Percentiles rank a stretch among this genome's conserved stretches.
Evolutionary conservation across 345 rosid species (phyloP).

Genomic region (Cardamine chenopodiifolia): DNA sequence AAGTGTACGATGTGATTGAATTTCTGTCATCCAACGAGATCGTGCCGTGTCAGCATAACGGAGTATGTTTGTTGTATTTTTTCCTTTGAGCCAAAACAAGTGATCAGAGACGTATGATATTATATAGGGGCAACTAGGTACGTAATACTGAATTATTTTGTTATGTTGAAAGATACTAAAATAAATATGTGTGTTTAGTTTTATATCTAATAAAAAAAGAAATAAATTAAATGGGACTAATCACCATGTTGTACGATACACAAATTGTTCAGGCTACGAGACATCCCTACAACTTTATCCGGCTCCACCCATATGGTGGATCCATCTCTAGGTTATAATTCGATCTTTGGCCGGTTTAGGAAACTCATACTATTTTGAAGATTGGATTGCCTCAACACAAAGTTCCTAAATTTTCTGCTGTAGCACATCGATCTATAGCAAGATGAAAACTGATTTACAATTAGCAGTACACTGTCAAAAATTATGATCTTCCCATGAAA

Average conservation of each 20-base stretch:
- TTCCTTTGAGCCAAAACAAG: slow-evolving; percentile 25
- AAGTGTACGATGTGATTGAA: slow-evolving; percentile 46
- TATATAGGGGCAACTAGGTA: slow-evolving; percentile 9
- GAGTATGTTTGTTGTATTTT: slow-evolving; percentile 40
- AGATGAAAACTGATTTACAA: neutral
- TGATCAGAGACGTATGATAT: slow-evolving; percentile 26
- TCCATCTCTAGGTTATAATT: slow-evolving; percentile 13
- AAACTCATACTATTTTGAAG: neutral
- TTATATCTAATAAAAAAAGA: neutral
- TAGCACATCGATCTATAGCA: neutral
- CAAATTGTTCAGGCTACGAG: slow-evolving; percentile 13
- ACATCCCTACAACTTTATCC: slow-evolving; percentile 16
- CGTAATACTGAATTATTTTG: slow-evolving; percentile 18
- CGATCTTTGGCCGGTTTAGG: neutral
- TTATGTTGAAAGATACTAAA: neutral
- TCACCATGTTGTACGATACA: neutral
- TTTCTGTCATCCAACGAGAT: slow-evolving; percentile 24
- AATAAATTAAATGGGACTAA: too few species aligned
- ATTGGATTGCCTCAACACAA: slow-evolving; percentile 2
- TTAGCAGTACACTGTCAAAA: neutral
- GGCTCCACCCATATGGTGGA: slow-evolving; percentile 26
- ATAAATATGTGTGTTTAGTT: neutral
- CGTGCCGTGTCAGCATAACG: slow-evolving; percentile 36
- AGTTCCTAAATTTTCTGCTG: neutral
- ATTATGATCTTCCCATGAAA: neutral